Evolutionary conservation across 1,284 basidiomycete genomes (phyloP), one percentile per base, ranked within the genome.

Genomic region (Cryptococcus sp.): DNA sequence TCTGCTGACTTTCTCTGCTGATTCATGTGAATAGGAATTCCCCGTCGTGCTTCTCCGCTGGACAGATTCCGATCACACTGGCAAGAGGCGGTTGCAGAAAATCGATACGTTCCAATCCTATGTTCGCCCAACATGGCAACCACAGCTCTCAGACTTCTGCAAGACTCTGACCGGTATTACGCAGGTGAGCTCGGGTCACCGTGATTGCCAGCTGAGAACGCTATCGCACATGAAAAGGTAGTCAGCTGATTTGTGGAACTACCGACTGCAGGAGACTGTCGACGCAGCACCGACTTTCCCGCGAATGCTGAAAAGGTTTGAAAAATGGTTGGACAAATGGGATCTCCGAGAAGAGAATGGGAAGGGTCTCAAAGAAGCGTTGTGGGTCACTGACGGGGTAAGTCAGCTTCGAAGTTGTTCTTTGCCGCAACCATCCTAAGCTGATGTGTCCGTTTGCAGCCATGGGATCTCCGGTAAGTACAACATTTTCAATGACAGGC

Each of bases 111-210:
- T 94, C 79, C 87, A 90, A 63, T 87, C 86, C 62, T 96, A 89
- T 73, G 92, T 97, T 45, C 85, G 83, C 67, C 95, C 95, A 6
- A 88, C 86, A 2, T 97, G 92, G 89, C 81, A 84, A 48, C 93
- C 93, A 0, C 80, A 77, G 48, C 82, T 99, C 10, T 88, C 89
- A 17, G 78, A 83, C 19, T 99, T 96, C 74, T 98, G 94, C 76
- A 89, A 82, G 4, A 77, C 85, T 37, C 81, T 99, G 50, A 99
- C 95, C 5, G 93, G 93, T 16, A 93, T 99, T 57, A 88, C 86
- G 16, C 94, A 98, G 83, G 91, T 93, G 40, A 44, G 58, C 37
- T 10, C 50, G 25, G 15, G 20, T n/a, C 8, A 26, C 22, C 13
- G 19, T 16, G 13, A 34, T 43, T 20, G 17, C 25, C 17, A 19